phyloP scores from a whole-genome alignment of 2,329 filamentous ascomycete genomes.

The Emydomyces testavorans region DNA sequence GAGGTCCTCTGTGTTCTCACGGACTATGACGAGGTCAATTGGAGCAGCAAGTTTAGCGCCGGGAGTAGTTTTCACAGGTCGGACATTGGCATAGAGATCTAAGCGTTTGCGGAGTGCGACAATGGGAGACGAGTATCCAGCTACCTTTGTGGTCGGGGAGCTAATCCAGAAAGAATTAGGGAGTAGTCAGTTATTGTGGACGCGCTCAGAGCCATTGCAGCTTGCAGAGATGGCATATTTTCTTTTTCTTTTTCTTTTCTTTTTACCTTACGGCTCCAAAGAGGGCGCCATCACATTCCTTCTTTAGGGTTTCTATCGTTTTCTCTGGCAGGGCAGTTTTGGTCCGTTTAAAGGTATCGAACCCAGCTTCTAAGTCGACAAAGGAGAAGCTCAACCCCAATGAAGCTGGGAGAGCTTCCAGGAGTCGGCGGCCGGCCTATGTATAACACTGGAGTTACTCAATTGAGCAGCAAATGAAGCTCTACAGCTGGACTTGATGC shows the following conservation, averaged over 20 bases:
- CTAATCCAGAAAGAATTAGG: slow-evolving; percentile 25
- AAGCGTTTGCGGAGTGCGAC: slow-evolving; percentile 92
- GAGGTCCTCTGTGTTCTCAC: slow-evolving; percentile 97
- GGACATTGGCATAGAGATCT: slow-evolving; percentile 92
- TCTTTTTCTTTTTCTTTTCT: too few species aligned
- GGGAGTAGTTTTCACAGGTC: slow-evolving; percentile 77
- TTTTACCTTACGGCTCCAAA: slow-evolving; percentile 76
- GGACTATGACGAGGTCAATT: slow-evolving; percentile 94
- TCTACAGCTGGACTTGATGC: background rate
- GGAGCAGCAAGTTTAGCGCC: slow-evolving; percentile 40
- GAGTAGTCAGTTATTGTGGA: background rate
- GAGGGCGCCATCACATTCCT: slow-evolving; percentile 87
- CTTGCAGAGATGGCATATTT: too few species aligned
- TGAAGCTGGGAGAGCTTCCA: slow-evolving; percentile 88
- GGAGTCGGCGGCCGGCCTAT: slow-evolving; percentile 66
- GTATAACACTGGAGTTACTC: slow-evolving; percentile 3
- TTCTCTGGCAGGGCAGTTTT: slow-evolving; percentile 79
- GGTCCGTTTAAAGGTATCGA: slow-evolving; percentile 82
- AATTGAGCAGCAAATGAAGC: slow-evolving; percentile 5
- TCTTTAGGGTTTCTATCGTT: slow-evolving; percentile 78
- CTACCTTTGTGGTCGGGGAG: slow-evolving; percentile 78
- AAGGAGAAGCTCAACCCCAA: slow-evolving; percentile 89
- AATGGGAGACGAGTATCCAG: slow-evolving; percentile 93
- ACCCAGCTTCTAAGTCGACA: slow-evolving; percentile 83
- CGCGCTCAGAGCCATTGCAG: background rate